These are phyloP conservation scores for Candida sp. DNA, from an alignment of 1,139 yeast genomes.

Conservation along the genomic window DNA sequence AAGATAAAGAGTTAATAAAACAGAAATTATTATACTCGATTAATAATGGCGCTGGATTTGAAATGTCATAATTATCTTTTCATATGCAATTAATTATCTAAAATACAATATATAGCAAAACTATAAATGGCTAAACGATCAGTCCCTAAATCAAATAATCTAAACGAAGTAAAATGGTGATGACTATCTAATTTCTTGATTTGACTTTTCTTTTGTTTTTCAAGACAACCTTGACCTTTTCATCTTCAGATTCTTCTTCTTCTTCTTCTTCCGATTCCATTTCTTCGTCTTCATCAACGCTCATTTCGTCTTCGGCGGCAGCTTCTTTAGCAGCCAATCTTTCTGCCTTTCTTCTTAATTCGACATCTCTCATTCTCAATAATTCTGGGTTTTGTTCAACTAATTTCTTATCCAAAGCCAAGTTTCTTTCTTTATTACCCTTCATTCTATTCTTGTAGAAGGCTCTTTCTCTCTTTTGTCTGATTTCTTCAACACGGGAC, in stretches of 20 bases:
- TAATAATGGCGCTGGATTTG: conserved; percentile 81
- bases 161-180: background rate
- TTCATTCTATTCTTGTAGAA: conserved; percentile 99
- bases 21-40: conserved; percentile 74
- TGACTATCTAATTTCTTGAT: conserved; percentile 10
- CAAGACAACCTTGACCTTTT: conserved; percentile 73
- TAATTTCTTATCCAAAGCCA: conserved; percentile 83
- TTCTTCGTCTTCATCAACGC: conserved; percentile 31
- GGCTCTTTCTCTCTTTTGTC: conserved; percentile 95
- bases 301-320: conserved; percentile 41
- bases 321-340: conserved; percentile 60
- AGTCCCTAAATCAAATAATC: background rate
- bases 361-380: conserved; percentile 90
- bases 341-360: conserved; percentile 77
- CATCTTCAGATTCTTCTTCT: conserved; percentile 35
- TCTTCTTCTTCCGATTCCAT: conserved; percentile 36
- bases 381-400: conserved; percentile 87
- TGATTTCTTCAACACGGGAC: conserved; percentile 94
- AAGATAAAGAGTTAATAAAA: conserved; percentile 52
- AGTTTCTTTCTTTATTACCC: conserved; percentile 87
- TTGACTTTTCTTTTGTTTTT: conserved; percentile 59
- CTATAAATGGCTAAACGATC: background rate
- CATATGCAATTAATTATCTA: conserved; percentile 3
- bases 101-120: conserved; percentile 2
- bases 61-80: conserved; percentile 42